A percentile compares a stretch with the other conserved stretches of the same genome.
Evolutionary conservation across 2,329 filamentous ascomycete genomes (phyloP).

Genomic region (Byssochlamys sp.): DNA sequence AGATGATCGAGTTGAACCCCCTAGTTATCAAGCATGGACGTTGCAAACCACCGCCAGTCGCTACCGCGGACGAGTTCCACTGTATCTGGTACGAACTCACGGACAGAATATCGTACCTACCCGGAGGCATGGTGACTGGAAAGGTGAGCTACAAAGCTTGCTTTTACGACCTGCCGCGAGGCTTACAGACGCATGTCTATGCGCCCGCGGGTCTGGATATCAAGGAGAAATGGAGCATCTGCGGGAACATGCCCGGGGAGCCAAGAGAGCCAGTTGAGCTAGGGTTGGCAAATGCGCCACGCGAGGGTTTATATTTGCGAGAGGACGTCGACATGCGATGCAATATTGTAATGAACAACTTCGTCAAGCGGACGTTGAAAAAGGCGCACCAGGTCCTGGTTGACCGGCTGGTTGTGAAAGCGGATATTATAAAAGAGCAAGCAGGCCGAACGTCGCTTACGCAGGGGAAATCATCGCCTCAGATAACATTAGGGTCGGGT

Average conservation of each 20-base stretch:
- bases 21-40: slow-evolving; percentile 62
- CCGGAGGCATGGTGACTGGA: slow-evolving; percentile 52
- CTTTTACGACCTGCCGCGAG: slow-evolving; percentile 63
- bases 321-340: slow-evolving; percentile 77
- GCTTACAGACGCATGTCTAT: slow-evolving; percentile 72
- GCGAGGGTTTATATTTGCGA: slow-evolving; percentile 62
- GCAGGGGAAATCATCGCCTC: not conserved
- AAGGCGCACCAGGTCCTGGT: slow-evolving; percentile 63
- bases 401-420: slow-evolving; percentile 46
- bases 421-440: slow-evolving; percentile 21
- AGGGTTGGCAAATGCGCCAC: slow-evolving; percentile 52
- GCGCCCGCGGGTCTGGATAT: slow-evolving; percentile 76
- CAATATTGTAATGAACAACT: slow-evolving; percentile 62
- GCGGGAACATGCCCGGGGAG: slow-evolving; percentile 64
- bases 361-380: slow-evolving; percentile 72
- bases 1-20: slow-evolving; percentile 80
- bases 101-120: slow-evolving; percentile 65
- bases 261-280: slow-evolving; percentile 56
- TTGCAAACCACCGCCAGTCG: slow-evolving; percentile 57
- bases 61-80: slow-evolving; percentile 57
- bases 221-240: slow-evolving; percentile 65
- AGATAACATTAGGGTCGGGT: not conserved
- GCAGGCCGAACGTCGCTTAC: not conserved
- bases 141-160: slow-evolving; percentile 67
- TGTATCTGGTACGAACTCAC: slow-evolving; percentile 69